Conservation (phyloP, 1,284 basidiomycete genomes). For the Microstroma glucosiphilum region DNA sequence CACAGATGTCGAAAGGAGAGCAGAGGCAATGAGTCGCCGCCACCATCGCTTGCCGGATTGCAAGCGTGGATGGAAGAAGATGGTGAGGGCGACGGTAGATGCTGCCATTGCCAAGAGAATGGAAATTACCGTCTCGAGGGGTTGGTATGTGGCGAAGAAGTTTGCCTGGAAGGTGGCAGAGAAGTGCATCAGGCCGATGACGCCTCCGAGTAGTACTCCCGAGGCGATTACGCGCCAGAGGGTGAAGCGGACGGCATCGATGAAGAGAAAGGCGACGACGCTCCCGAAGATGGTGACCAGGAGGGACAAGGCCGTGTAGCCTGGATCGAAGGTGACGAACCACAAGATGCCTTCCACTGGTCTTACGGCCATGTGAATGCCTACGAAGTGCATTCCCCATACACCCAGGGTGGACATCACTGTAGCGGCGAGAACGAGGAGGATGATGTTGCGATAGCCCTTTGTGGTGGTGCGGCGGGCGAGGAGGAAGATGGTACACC, state of each 20-base stretch:
- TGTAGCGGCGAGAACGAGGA: conserved; percentile 58
- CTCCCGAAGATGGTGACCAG: conserved; percentile 55
- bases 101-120: conserved; percentile 55
- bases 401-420: conserved; percentile 47
- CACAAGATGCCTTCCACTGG: conserved; percentile 51
- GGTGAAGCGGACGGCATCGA: conserved; percentile 52
- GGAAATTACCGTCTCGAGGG: conserved; percentile 53
- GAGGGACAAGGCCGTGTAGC: conserved; percentile 55
- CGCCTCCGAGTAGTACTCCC: conserved; percentile 68
- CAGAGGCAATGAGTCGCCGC: conserved; percentile 53
- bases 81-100: conserved; percentile 53
- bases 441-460: conserved; percentile 52
- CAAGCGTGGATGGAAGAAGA: conserved; percentile 55
- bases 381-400: conserved; percentile 54
- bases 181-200: conserved; percentile 62
- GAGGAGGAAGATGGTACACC: conserved; percentile 54
- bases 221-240: conserved; percentile 51
- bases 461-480: conserved; percentile 53
- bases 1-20: conserved; percentile 54
- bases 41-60: conserved; percentile 57
- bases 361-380: conserved; percentile 52
- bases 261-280: conserved; percentile 54
- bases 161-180: conserved; percentile 53
- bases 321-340: conserved; percentile 52
- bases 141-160: conserved; percentile 44